These are phyloP conservation scores for Talaromyces sp. DNA, from an alignment of 2,329 filamentous ascomycete species.

Conservation along the genomic window DNA sequence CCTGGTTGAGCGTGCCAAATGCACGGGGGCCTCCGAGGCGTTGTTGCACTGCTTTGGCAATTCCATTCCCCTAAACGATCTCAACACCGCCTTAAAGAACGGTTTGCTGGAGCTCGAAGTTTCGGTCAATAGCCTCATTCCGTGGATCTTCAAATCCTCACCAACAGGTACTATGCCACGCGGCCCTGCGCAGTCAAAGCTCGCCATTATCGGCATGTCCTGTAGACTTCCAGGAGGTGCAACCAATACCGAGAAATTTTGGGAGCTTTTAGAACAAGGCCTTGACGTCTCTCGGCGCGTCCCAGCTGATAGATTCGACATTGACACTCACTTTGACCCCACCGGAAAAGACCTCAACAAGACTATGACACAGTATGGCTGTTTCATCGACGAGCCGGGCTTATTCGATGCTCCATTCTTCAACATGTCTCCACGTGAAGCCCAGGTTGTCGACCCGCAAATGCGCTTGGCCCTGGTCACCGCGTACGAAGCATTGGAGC, in stretches of 20 bases:
- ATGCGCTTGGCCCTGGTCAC: conserved; percentile 70
- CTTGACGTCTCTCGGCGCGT: conserved; percentile 35
- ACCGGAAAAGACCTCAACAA: conserved; percentile 66
- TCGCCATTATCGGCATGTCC: conserved; percentile 77
- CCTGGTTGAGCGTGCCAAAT: conserved; percentile 14
- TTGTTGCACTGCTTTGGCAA: conserved; percentile 22
- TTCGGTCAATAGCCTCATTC: conserved; percentile 16
- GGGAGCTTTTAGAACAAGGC: conserved; percentile 28
- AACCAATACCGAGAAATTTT: conserved; percentile 22
- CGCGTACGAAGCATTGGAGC: conserved; percentile 76
- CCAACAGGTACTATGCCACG: neutral
- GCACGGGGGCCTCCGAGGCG: conserved; percentile 10
- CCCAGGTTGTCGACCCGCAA: conserved; percentile 71
- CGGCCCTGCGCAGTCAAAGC: conserved; percentile 18
- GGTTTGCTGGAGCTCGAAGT: neutral
- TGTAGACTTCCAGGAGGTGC: conserved; percentile 68
- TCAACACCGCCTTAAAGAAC: conserved; percentile 15
- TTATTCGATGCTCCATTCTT: conserved; percentile 80
- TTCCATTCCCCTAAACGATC: conserved; percentile 22
- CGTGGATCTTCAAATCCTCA: conserved; percentile 14
- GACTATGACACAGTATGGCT: conserved; percentile 65
- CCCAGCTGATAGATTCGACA: conserved; percentile 63
- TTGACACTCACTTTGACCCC: conserved; percentile 60
- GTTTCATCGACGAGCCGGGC: conserved; percentile 67
- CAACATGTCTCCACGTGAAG: conserved; percentile 80